A percentile compares a stretch with the other conserved stretches of the same genome.
Evolutionary conservation across 176 grass and related monocot genomes (phyloP).

Genomic region (Ensete glaucum): DNA sequence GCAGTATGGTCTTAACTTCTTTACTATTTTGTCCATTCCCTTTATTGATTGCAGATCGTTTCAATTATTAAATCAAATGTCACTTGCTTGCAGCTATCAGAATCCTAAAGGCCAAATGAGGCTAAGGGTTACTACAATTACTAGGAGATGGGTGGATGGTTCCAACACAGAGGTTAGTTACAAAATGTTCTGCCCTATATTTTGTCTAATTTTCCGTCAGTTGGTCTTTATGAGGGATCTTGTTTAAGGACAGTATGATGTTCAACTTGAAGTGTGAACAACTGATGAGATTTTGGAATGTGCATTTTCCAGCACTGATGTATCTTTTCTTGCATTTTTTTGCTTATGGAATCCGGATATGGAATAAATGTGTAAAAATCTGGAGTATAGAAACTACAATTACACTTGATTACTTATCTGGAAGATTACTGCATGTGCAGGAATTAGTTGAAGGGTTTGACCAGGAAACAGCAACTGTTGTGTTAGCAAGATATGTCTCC

Average conservation of each 20-base stretch:
- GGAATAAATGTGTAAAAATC: background rate
- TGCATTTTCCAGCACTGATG: background rate
- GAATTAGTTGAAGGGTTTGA: conserved; percentile 97
- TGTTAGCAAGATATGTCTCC: conserved; percentile 91
- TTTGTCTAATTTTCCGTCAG: too few species aligned
- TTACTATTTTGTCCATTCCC: conserved; percentile 16
- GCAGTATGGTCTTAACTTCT: conserved; percentile 35
- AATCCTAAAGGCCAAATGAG: conserved; percentile 89
- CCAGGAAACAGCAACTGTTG: conserved; percentile 92
- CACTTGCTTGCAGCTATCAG: conserved; percentile 59
- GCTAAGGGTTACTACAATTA: conserved; percentile 69
- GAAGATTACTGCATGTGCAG: conserved; percentile 28
- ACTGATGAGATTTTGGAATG: background rate
- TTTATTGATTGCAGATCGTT: conserved; percentile 3
- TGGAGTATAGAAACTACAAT: background rate
- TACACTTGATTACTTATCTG: conserved; percentile 10
- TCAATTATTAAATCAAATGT: conserved; percentile 4
- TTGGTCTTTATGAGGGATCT: too few species aligned
- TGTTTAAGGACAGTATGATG: too few species aligned
- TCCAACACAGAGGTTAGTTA: conserved; percentile 62
- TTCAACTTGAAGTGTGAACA: too few species aligned
- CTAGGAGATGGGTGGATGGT: conserved; percentile 89
- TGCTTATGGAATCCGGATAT: background rate
- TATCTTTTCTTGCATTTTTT: too few species aligned
- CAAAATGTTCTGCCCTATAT: background rate